phyloP scores from a whole-genome alignment of 257 asterid species.

The Fraxinus pennsylvanica region DNA sequence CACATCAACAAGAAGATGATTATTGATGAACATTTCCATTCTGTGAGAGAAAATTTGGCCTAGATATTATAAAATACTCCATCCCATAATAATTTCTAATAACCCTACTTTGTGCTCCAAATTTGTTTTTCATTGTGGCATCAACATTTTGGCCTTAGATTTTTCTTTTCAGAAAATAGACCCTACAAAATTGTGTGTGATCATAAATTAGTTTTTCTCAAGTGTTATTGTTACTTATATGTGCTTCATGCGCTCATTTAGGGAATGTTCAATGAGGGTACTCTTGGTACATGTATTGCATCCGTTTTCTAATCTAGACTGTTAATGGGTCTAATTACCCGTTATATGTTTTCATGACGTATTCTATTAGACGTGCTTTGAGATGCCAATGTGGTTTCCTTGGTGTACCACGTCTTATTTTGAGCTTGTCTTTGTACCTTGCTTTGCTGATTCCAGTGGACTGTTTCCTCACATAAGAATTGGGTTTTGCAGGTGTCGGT shows the following conservation, averaged over 20 bases:
- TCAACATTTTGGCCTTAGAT: not conserved
- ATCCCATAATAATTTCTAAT: not conserved
- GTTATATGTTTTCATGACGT: not conserved
- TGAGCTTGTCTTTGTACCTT: not conserved
- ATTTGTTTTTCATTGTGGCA: not conserved
- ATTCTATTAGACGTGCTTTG: not conserved
- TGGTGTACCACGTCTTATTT: not conserved
- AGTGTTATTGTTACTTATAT: not conserved
- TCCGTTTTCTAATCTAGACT: not conserved
- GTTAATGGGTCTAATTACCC: not conserved
- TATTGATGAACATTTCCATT: not conserved
- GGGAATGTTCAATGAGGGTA: not conserved
- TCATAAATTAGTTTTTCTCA: not conserved
- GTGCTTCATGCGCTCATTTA: not conserved
- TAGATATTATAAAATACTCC: not conserved
- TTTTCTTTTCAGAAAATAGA: not conserved
- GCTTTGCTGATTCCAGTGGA: slow-evolving; percentile 1
- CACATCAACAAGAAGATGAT: not conserved
- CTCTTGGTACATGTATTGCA: not conserved
- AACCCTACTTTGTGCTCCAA: not conserved
- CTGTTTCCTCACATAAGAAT: not conserved
- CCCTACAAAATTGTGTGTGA: not conserved
- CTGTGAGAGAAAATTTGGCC: not conserved
- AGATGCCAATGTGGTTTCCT: slow-evolving; percentile 4
- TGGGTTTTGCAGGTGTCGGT: slow-evolving; percentile 78